Percentiles rank a stretch among this genome's conserved stretches.
These are phyloP conservation scores for Globisporangium polare DNA, from an alignment of 352 stramenopile genomes.

Conservation along the genomic window DNA sequence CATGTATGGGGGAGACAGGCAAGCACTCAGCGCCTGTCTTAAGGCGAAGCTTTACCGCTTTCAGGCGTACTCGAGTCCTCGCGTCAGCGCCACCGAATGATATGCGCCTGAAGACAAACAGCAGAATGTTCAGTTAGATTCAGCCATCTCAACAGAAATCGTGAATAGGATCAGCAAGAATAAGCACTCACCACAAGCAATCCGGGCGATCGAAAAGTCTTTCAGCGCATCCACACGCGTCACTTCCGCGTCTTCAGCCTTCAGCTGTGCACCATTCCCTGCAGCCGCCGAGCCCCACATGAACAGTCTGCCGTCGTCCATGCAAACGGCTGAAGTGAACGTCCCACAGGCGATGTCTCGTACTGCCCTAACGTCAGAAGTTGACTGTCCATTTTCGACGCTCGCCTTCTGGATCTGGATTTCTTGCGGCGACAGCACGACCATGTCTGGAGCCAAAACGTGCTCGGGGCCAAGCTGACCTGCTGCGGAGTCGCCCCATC, in stretches of 20 bases:
- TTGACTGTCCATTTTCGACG: slow-evolving; percentile 4
- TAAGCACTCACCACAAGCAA: slow-evolving; percentile 51
- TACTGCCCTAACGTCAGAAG: slow-evolving; percentile 17
- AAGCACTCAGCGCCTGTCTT: neutral
- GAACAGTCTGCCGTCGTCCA: slow-evolving; percentile 53
- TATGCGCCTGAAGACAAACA: slow-evolving; percentile 41
- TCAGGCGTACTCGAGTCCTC: slow-evolving; percentile 46
- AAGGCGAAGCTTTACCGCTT: neutral
- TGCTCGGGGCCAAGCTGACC: slow-evolving; percentile 61
- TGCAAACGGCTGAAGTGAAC: slow-evolving; percentile 57
- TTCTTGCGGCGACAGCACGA: slow-evolving; percentile 44
- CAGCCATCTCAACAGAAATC: neutral
- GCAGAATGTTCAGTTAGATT: neutral
- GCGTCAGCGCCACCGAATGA: slow-evolving; percentile 55
- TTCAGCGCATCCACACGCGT: slow-evolving; percentile 32
- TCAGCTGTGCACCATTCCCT: slow-evolving; percentile 55
- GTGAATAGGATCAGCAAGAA: neutral
- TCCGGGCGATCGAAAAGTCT: slow-evolving; percentile 47
- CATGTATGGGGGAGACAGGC: neutral
- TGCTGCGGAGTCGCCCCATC: slow-evolving; percentile 73
- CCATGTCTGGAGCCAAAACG: slow-evolving; percentile 43
- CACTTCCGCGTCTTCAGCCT: slow-evolving; percentile 49
- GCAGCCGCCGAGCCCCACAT: slow-evolving; percentile 69
- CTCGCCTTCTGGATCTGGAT: slow-evolving; percentile 26
- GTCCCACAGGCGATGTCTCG: slow-evolving; percentile 51